Percentiles rank a stretch among this genome's conserved stretches.
phyloP scores from a whole-genome alignment of 2,329 filamentous ascomycete species.

The Ceratocystis smalleyi region DNA sequence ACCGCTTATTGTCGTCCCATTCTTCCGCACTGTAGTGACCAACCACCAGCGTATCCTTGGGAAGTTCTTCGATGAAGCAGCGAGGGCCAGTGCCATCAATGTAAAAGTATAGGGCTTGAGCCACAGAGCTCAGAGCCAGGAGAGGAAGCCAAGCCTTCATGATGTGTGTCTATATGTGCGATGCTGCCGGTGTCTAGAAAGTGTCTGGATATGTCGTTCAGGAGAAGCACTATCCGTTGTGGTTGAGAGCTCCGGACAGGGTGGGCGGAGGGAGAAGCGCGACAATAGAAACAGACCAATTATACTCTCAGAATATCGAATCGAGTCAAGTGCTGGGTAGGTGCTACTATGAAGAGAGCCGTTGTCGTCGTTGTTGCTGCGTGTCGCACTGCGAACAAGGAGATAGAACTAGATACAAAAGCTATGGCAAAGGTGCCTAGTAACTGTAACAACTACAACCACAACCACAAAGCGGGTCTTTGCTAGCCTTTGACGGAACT shows the following conservation, averaged over 20 bases:
- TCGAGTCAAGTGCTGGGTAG: no score
- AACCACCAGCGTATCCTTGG: conserved; percentile 92
- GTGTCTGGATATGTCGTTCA: background rate
- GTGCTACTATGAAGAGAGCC: background rate
- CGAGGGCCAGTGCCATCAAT: conserved; percentile 73
- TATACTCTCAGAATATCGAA: background rate
- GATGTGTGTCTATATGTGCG: background rate
- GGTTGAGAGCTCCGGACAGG: background rate
- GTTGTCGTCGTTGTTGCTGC: background rate
- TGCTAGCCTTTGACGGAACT: conserved; percentile 5
- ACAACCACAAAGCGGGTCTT: background rate
- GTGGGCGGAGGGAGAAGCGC: background rate
- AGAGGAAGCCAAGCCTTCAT: conserved; percentile 51
- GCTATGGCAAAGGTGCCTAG: conserved; percentile 4
- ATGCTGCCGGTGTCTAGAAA: background rate
- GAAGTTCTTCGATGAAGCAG: conserved; percentile 96
- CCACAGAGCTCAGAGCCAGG: conserved; percentile 47
- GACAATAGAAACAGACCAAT: background rate
- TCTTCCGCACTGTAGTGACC: conserved; percentile 82
- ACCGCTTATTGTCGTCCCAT: conserved; percentile 53
- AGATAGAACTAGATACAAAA: background rate
- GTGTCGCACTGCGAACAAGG: background rate
- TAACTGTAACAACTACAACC: background rate
- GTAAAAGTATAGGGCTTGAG: conserved; percentile 87
- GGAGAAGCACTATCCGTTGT: background rate